These are phyloP conservation scores for Stagonosporopsis tanaceti DNA, from an alignment of 2,329 filamentous ascomycete genomes.

Conservation along the genomic window DNA sequence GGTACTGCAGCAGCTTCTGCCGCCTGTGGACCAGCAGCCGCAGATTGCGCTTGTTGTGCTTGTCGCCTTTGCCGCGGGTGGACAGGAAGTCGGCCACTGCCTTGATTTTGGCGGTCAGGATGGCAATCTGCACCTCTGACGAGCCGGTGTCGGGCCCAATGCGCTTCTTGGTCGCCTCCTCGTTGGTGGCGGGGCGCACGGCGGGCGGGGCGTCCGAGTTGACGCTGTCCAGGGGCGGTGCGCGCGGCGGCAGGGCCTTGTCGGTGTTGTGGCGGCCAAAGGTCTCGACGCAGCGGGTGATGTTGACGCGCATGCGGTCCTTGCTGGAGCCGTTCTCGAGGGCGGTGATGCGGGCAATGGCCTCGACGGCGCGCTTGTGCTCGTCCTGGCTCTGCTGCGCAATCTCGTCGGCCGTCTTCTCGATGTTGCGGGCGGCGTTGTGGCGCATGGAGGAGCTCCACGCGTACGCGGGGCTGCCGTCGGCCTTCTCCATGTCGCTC, in stretches of 20 bases:
- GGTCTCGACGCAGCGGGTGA: constrained; percentile 80
- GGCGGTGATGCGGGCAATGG: constrained; percentile 79
- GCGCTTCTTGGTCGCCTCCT: constrained; percentile 58
- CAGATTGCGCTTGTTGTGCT: constrained; percentile 92
- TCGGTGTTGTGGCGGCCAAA: constrained; percentile 96
- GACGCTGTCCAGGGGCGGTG: constrained; percentile 55
- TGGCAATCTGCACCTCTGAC: constrained; percentile 96
- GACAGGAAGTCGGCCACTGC: constrained; percentile 77
- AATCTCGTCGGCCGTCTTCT: constrained; percentile 31
- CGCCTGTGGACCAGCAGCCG: constrained; percentile 84
- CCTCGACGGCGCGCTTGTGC: constrained; percentile 75
- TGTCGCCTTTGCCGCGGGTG: constrained; percentile 79
- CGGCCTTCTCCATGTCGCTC: constrained; percentile 23
- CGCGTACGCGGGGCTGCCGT: constrained; percentile 3
- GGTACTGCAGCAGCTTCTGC: constrained; percentile 86
- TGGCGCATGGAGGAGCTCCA: constrained; percentile 19
- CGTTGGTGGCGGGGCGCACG: constrained; percentile 55
- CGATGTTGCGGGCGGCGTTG: constrained; percentile 7
- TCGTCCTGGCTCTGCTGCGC: constrained; percentile 40
- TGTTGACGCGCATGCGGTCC: constrained; percentile 82
- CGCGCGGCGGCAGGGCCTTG: constrained; percentile 68
- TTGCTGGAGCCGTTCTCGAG: constrained; percentile 79
- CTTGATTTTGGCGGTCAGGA: constrained; percentile 92
- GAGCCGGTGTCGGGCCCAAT: constrained; percentile 93
- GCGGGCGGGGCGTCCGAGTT: constrained; percentile 52